These are phyloP conservation scores for Cryptococcus sp. DNA, from an alignment of 1,284 basidiomycete species.

Conservation along the genomic window DNA sequence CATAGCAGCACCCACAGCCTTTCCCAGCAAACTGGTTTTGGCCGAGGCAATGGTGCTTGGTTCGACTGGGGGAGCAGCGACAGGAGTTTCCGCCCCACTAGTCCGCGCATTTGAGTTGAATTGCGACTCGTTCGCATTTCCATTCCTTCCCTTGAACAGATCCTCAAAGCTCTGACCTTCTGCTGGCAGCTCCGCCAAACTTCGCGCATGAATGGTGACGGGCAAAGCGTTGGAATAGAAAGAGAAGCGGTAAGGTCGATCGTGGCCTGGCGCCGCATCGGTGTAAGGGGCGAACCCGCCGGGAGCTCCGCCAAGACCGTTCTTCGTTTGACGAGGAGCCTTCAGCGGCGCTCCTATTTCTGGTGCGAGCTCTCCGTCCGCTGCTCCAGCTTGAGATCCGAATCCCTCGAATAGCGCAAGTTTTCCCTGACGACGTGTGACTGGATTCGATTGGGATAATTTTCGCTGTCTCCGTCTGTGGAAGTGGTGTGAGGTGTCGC, in stretches of 20 bases:
- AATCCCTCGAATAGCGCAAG: conserved; percentile 85
- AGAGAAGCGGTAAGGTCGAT: conserved; percentile 93
- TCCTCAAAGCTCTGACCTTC: conserved; percentile 93
- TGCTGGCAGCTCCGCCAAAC: conserved; percentile 87
- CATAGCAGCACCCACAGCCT: conserved; percentile 31
- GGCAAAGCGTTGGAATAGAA: conserved; percentile 95
- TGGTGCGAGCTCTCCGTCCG: conserved; percentile 53
- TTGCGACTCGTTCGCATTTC: conserved; percentile 3
- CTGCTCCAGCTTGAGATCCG: conserved; percentile 41
- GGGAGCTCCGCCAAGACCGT: conserved; percentile 20
- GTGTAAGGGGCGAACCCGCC: conserved; percentile 38
- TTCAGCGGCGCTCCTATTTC: conserved; percentile 35
- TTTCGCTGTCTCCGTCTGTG: conserved; percentile 69
- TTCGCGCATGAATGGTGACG: conserved; percentile 92
- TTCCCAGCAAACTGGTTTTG: conserved; percentile 34
- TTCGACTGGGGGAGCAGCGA: conserved; percentile 11
- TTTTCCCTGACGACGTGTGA: conserved; percentile 68
- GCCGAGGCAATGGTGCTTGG: conserved; percentile 15
- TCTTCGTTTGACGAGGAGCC: conserved; percentile 41
- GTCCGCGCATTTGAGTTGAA: conserved; percentile 9
- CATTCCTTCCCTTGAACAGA: conserved; percentile 62
- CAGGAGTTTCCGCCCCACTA: conserved; percentile 30
- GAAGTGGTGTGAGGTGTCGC: conserved; percentile 40
- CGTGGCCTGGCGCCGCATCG: conserved; percentile 63
- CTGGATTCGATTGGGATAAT: conserved; percentile 73